phyloP scores from a whole-genome alignment of 2,329 filamentous ascomycete genomes.

The Rhynchosporium secalis region DNA sequence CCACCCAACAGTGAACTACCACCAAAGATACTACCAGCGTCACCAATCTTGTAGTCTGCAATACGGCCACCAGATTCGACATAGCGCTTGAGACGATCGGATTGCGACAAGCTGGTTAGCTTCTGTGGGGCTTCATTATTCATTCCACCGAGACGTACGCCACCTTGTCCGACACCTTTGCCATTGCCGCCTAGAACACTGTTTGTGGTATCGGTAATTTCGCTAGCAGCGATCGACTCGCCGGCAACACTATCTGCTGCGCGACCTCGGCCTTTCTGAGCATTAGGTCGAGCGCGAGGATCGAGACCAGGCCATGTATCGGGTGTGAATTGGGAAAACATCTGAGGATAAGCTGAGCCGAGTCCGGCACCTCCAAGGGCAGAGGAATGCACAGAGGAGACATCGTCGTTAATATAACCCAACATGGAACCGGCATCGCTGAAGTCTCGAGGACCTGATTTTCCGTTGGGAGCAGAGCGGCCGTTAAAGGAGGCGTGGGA shows the following conservation, averaged over 20 bases:
- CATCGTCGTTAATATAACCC: constrained; percentile 95
- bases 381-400: constrained; percentile 92
- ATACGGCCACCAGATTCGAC: constrained; percentile 80
- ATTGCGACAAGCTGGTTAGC: constrained; percentile 74
- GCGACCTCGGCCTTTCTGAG: constrained; percentile 65
- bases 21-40: constrained; percentile 66
- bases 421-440: constrained; percentile 82
- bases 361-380: constrained; percentile 84
- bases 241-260: constrained; percentile 80
- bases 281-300: constrained; percentile 60
- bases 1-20: constrained; percentile 50
- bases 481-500: constrained; percentile 57
- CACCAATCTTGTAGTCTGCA: constrained; percentile 53
- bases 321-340: constrained; percentile 89
- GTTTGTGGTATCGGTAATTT: constrained; percentile 80
- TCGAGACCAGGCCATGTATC: constrained; percentile 86
- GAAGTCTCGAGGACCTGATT: constrained; percentile 36
- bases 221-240: constrained; percentile 88
- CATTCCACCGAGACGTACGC: constrained; percentile 75
- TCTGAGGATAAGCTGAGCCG: constrained; percentile 79
- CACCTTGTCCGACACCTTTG: constrained; percentile 77
- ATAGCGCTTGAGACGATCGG: constrained; percentile 90
- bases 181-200: constrained; percentile 75
- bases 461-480: constrained; percentile 37
- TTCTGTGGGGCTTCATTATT: constrained; percentile 76